Percentiles rank a stretch among this genome's conserved stretches.
Evolutionary conservation across 208 protist species (phyloP).

Genomic region (Crithidia mellificae): DNA sequence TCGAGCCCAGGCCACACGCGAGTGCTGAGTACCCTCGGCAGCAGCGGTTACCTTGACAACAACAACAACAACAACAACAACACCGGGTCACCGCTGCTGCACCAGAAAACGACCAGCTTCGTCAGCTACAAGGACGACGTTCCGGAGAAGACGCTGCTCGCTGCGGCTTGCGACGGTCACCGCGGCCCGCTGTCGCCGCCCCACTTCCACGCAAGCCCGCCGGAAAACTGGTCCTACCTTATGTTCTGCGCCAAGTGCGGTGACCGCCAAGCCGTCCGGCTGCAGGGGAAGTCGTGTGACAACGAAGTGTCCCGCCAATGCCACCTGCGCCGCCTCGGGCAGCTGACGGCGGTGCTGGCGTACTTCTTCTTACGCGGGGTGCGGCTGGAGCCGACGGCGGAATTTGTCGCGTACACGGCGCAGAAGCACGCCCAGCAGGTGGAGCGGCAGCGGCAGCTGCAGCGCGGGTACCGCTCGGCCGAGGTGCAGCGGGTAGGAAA

Average conservation of each 20-base stretch:
- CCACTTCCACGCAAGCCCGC: constrained; percentile 24
- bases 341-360: constrained; percentile 49
- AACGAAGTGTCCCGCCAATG: constrained; percentile 30
- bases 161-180: not conserved
- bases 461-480: not conserved
- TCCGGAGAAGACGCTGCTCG: constrained; percentile 2
- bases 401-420: constrained; percentile 33
- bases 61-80: no score
- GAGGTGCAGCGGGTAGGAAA: constrained; percentile 39
- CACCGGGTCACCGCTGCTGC: constrained; percentile 6
- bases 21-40: constrained; percentile 16
- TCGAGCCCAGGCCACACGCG: constrained; percentile 21
- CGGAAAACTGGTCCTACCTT: constrained; percentile 54
- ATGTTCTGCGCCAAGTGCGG: constrained; percentile 53
- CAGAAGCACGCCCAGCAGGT: constrained; percentile 30
- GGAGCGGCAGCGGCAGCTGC: constrained; percentile 36
- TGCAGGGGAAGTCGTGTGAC: constrained; percentile 42
- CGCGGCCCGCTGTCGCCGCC: constrained; percentile 27
- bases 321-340: constrained; percentile 43
- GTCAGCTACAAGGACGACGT: constrained; percentile 19
- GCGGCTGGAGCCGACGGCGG: constrained; percentile 32
- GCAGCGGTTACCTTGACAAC: constrained; percentile 28
- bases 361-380: constrained; percentile 48
- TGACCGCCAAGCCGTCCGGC: constrained; percentile 29
- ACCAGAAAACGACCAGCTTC: constrained; percentile 32